A percentile compares a stretch with the other conserved stretches of the same genome.
Evolutionary conservation across 441 rosid species (phyloP).

Genomic region (Theobroma grandiflorum): DNA sequence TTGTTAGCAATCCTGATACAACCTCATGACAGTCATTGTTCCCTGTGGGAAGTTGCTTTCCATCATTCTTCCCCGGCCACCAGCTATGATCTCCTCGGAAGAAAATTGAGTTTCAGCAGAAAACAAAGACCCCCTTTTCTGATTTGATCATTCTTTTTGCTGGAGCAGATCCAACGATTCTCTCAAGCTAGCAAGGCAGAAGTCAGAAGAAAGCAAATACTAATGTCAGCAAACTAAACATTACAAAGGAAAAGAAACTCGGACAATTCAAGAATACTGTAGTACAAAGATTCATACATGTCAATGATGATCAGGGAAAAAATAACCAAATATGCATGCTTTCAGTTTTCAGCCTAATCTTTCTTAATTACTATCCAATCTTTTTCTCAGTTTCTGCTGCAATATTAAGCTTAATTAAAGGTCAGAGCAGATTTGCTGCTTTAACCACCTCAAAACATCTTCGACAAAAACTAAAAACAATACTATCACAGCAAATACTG

Average conservation of each 20-base stretch:
- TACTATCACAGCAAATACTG: neutral
- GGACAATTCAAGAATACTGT: neutral
- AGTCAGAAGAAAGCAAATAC: neutral
- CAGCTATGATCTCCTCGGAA: neutral
- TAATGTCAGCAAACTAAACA: neutral
- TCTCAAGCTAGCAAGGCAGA: slow-evolving; percentile 65
- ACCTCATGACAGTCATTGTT: neutral
- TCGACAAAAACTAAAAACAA: neutral
- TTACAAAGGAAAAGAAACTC: neutral
- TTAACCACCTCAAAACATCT: neutral
- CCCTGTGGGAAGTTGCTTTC: neutral
- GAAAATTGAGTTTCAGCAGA: slow-evolving; percentile 43
- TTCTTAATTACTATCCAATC: neutral
- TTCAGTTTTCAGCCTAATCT: neutral
- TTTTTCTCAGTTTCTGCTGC: neutral
- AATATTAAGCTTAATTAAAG: neutral
- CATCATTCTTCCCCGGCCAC: neutral
- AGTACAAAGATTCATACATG: neutral
- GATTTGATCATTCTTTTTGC: slow-evolving; percentile 77
- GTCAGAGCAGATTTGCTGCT: neutral
- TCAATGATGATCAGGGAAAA: neutral
- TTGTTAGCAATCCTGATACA: neutral
- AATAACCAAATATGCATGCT: neutral
- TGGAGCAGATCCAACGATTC: slow-evolving; percentile 71
- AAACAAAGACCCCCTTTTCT: slow-evolving; percentile 70